A percentile compares a stretch with the other conserved stretches of the same genome.
These are phyloP conservation scores for Aspergillus steynii DNA, from an alignment of 495 filamentous ascomycete species.

Conservation along the genomic window DNA sequence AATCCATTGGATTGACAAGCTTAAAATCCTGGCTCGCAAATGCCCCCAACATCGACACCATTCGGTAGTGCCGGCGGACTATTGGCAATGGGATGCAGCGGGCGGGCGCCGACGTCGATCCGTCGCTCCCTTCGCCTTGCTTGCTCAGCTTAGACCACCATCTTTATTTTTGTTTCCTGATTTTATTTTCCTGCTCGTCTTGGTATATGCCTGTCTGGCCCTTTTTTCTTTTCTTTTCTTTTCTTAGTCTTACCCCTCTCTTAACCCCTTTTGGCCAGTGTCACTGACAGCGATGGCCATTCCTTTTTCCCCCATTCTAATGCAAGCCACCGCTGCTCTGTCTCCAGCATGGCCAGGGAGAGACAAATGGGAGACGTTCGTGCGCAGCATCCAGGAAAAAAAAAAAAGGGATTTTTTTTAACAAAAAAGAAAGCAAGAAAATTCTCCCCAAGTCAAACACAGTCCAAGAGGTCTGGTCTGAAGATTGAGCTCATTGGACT, in stretches of 20 bases:
- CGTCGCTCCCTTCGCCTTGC: constrained; percentile 35
- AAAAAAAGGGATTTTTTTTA: constrained; percentile 2
- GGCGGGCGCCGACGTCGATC: constrained; percentile 45
- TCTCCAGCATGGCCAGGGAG: constrained; percentile 12
- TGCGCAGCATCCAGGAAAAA: neutral
- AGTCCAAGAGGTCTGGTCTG: constrained; percentile 10
- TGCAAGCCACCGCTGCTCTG: constrained; percentile 34
- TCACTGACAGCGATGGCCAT: constrained; percentile 33
- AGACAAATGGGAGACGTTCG: neutral
- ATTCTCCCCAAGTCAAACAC: constrained; percentile 6
- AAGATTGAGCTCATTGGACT: constrained; percentile 24
- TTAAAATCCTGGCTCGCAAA: constrained; percentile 21
- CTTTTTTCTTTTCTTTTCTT: constrained; percentile 8
- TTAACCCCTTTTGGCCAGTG: constrained; percentile 21
- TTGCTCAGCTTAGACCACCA: constrained; percentile 17
- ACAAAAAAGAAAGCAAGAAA: constrained; percentile 9
- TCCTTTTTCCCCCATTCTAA: constrained; percentile 27
- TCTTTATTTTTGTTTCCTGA: constrained; percentile 6
- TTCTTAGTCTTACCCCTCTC: constrained; percentile 9
- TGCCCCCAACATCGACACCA: constrained; percentile 11
- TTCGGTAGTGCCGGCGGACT: constrained; percentile 29
- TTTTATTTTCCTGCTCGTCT: constrained; percentile 8
- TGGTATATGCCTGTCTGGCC: constrained; percentile 8
- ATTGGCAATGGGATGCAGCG: constrained; percentile 43
- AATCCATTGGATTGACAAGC: constrained; percentile 18